Conservation (phyloP, 345 rosid genomes). For the Eucalyptus lansdowneana region DNA sequence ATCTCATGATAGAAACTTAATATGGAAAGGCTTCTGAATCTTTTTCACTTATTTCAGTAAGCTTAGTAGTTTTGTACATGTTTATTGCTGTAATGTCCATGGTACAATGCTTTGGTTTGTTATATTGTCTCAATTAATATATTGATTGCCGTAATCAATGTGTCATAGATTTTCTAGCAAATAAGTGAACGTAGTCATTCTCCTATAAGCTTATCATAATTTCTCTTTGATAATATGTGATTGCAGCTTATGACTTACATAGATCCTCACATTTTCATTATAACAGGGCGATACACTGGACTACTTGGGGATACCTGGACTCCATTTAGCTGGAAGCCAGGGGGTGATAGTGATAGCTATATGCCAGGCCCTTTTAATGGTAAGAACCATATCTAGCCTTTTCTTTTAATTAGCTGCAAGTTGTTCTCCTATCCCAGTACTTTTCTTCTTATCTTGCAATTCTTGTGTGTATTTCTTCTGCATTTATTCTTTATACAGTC, state of each 20-base stretch:
- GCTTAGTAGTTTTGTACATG: not conserved
- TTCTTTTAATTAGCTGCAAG: not conserved
- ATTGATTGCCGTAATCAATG: not conserved
- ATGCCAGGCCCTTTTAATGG: conserved; percentile 90
- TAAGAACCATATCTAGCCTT: not conserved
- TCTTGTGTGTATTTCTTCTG: not conserved
- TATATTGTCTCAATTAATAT: not conserved
- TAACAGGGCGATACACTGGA: conserved; percentile 83
- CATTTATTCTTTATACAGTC: not conserved
- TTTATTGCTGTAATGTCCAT: not conserved
- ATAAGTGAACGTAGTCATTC: not conserved
- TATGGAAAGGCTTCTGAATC: not conserved
- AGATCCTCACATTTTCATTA: not conserved
- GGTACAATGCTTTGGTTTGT: not conserved
- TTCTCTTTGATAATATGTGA: not conserved
- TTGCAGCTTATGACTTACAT: not conserved
- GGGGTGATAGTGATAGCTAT: conserved; percentile 77
- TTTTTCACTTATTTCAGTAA: not conserved
- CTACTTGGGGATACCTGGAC: conserved; percentile 89
- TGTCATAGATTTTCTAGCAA: not conserved
- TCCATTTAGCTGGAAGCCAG: conserved; percentile 94
- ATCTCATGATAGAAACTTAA: not conserved
- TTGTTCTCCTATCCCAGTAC: not conserved
- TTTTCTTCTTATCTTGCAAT: not conserved
- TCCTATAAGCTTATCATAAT: not conserved